Evolutionary conservation across 2,329 filamentous ascomycete genomes (phyloP).

Genomic region (Lasiodiplodia citricola): DNA sequence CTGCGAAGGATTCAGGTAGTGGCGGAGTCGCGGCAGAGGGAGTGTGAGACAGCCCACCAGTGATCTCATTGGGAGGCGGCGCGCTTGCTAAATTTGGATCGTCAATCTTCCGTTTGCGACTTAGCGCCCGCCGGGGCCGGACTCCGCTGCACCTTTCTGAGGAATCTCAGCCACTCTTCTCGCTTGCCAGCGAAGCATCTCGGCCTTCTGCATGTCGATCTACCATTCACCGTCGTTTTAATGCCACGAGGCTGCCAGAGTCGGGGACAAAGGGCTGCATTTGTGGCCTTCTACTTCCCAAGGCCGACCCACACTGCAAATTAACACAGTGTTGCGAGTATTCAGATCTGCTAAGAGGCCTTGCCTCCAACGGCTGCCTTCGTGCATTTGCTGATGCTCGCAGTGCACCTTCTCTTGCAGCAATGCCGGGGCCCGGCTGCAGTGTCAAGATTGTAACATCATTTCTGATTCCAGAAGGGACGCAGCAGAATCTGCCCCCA

Average conservation of each 20-base stretch:
- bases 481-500: not conserved
- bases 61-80: slow-evolving; percentile 14
- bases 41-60: not conserved
- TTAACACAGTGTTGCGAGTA: not conserved
- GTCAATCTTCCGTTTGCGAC: not conserved
- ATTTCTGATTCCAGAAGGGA: too few relatives aligned
- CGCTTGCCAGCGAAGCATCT: not conserved
- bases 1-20: not conserved
- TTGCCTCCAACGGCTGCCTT: not conserved
- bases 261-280: not conserved
- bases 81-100: slow-evolving; percentile 14
- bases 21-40: slow-evolving; percentile 17
- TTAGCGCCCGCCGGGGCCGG: not conserved
- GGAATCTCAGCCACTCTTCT: not conserved
- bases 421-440: too few relatives aligned
- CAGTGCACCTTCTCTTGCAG: too few relatives aligned
- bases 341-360: not conserved
- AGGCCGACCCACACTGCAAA: not conserved
- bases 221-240: not conserved
- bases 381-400: not conserved
- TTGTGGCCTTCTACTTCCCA: not conserved
- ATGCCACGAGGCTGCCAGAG: not conserved
- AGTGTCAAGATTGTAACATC: not conserved
- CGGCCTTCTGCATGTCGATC: not conserved
- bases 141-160: not conserved